Conservation (phyloP, 345 rosid species). For the Eucalyptus rudis region DNA sequence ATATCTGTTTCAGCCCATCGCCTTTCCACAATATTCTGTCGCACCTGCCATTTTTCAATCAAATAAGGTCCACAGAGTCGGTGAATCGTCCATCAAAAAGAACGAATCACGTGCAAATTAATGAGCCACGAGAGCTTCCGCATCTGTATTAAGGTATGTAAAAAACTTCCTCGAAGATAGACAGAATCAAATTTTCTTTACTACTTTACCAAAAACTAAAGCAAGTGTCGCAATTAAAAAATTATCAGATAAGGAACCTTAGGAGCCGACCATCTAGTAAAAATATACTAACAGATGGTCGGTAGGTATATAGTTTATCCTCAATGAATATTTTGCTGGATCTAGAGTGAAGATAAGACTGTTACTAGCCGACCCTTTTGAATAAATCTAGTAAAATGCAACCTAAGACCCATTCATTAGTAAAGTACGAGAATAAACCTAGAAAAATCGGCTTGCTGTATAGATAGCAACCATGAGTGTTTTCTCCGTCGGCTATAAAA, state of each 20-base stretch:
- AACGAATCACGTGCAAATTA: neutral
- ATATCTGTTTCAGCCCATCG: constrained; percentile 60
- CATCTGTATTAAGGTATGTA: neutral
- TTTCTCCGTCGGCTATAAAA: neutral
- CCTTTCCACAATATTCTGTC: constrained; percentile 93
- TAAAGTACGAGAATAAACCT: neutral
- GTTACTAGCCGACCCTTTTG: neutral
- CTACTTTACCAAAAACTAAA: neutral
- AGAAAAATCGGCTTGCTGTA: neutral
- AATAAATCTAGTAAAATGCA: neutral
- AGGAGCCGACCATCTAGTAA: neutral
- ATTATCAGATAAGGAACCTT: neutral
- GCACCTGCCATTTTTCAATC: constrained; percentile 44
- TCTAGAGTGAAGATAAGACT: neutral
- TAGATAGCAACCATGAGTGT: neutral
- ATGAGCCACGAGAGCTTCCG: neutral
- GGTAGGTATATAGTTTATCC: neutral
- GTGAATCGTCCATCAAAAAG: neutral
- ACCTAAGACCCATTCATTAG: neutral
- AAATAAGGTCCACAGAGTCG: neutral
- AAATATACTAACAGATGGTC: neutral
- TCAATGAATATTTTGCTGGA: neutral
- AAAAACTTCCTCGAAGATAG: neutral
- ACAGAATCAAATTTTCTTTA: neutral
- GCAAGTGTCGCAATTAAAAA: neutral